Evolutionary conservation across 164 flowering plant species (phyloP).

Genomic region (Tetrastigma voinierianum): DNA sequence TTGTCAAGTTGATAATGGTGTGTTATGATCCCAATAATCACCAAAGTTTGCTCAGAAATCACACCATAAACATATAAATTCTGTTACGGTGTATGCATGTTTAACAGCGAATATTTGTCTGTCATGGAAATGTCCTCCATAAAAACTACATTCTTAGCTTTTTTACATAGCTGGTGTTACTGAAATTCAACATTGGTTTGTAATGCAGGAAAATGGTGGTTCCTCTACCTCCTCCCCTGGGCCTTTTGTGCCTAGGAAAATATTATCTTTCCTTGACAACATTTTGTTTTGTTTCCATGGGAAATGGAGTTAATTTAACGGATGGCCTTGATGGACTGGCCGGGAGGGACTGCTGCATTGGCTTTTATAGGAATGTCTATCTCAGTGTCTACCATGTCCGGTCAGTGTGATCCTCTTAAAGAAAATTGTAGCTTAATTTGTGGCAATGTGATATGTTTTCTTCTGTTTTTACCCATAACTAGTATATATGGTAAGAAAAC

Average conservation of each 20-base stretch:
- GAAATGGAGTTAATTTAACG: conserved; percentile 65
- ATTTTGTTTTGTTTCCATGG: conserved; percentile 82
- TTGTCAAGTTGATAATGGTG: conserved; percentile 1
- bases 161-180: not conserved
- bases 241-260: conserved; percentile 68
- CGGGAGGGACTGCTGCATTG: conserved; percentile 84
- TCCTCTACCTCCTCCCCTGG: conserved; percentile 83
- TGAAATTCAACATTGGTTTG: not conserved
- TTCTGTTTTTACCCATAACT: too few relatives aligned
- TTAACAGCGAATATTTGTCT: too few relatives aligned
- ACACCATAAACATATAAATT: not conserved
- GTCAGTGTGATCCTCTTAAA: conserved; percentile 35
- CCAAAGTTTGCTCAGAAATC: too few relatives aligned
- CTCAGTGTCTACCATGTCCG: conserved; percentile 85
- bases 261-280: conserved; percentile 56
- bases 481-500: too few relatives aligned
- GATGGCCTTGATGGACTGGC: conserved; percentile 96
- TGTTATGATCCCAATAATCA: not conserved
- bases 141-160: not conserved
- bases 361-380: conserved; percentile 88
- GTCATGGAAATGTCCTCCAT: too few relatives aligned
- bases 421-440: not conserved
- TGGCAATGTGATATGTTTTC: too few relatives aligned
- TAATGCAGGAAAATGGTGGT: conserved; percentile 85
- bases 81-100: not conserved